phyloP scores from a whole-genome alignment of 2,329 filamentous ascomycete species.

The Pseudovirgaria hyperparasitica region DNA sequence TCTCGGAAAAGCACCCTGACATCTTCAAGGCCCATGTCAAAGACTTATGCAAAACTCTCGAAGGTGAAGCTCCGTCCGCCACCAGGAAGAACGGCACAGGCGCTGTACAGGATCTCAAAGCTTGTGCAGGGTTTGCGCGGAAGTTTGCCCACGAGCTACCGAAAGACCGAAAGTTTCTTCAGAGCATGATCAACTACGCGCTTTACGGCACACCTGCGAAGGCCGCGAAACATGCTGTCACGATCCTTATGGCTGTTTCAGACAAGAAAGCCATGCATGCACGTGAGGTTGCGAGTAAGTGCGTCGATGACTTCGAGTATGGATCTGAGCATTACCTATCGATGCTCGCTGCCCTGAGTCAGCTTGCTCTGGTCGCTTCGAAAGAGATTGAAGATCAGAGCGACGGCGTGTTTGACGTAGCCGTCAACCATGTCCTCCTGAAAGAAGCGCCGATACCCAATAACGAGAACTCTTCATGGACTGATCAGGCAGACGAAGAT shows the following conservation, averaged over 20 bases:
- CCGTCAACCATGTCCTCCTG: conserved; percentile 61
- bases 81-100: conserved; percentile 54
- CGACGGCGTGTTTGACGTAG: conserved; percentile 67
- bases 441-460: conserved; percentile 50
- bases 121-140: conserved; percentile 81
- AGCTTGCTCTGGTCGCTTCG: conserved; percentile 63
- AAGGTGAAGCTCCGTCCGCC: conserved; percentile 63
- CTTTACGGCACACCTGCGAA: conserved; percentile 68
- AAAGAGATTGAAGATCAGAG: conserved; percentile 57
- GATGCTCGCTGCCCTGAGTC: conserved; percentile 58
- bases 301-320: conserved; percentile 61
- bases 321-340: conserved; percentile 61
- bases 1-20: conserved; percentile 77
- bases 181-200: conserved; percentile 72
- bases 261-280: conserved; percentile 75
- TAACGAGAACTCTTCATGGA: conserved; percentile 44
- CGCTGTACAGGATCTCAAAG: conserved; percentile 84
- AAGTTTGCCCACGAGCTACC: conserved; percentile 77
- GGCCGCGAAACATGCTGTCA: conserved; percentile 86
- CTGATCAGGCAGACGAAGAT: conserved; percentile 60
- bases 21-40: conserved; percentile 88
- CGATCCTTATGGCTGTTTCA: conserved; percentile 67
- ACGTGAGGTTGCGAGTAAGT: conserved; percentile 67
- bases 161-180: conserved; percentile 60
- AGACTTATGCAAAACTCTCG: conserved; percentile 76